Evolutionary conservation across 306 rosid genomes (phyloP).

Genomic region (Hylodesmum podocarpum): DNA sequence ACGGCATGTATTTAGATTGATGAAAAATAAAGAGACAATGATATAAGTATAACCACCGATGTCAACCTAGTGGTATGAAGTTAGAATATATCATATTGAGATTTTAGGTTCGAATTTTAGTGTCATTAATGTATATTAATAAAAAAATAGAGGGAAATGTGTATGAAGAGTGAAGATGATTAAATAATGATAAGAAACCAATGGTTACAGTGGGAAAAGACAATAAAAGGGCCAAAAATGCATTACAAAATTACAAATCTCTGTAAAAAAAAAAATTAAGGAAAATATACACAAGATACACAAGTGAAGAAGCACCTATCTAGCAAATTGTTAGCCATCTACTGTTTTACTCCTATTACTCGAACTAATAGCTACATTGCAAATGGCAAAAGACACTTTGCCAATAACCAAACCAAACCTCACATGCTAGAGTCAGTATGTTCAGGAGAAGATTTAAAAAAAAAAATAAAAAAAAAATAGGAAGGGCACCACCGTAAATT

Average conservation of each 20-base stretch:
- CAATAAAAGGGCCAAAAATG: conserved; percentile 41
- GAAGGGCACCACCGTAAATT: conserved; percentile 36
- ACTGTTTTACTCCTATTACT: conserved; percentile 45
- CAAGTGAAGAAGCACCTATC: conserved; percentile 36
- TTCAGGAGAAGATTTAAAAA: conserved; percentile 14
- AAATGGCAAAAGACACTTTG: conserved; percentile 24
- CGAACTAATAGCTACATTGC: conserved; percentile 17
- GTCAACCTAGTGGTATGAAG: too few relatives aligned
- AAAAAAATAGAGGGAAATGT: background rate
- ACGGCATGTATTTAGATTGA: background rate
- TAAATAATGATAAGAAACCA: conserved; percentile 5
- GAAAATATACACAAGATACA: conserved; percentile 54
- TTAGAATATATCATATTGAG: too few relatives aligned
- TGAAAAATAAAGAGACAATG: background rate
- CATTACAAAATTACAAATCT: conserved; percentile 49
- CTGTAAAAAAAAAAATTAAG: conserved; percentile 18
- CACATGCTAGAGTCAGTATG: conserved; percentile 41
- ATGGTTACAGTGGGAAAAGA: conserved; percentile 11
- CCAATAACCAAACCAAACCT: conserved; percentile 38
- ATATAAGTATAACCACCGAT: too few relatives aligned
- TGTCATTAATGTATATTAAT: too few relatives aligned
- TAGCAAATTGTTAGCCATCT: conserved; percentile 62
- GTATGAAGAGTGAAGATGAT: background rate
- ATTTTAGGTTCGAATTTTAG: too few relatives aligned
- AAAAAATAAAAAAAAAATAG: background rate